Base-by-base conservation (phyloP, 2,329 filamentous ascomycete species). In the Hymenoscyphus linearis region DNA sequence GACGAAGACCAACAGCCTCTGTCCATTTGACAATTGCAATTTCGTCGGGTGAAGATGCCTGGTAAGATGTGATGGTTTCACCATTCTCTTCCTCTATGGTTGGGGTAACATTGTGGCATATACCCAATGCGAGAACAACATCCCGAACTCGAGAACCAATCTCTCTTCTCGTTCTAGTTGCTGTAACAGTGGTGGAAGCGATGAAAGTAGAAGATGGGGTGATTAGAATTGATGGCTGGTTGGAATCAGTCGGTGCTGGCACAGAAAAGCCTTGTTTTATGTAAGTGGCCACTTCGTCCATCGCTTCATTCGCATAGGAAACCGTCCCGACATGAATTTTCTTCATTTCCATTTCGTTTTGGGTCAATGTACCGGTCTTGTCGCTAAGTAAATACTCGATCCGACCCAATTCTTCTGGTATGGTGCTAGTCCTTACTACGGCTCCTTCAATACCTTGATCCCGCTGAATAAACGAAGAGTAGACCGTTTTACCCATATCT, bases 291-390 rank as follows among this genome's bases (percentile, higher is more conserved):
- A 99, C 95, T 77, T 99, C 96, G 68, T 98, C 95, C 95, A 99
- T 99, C 10, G 95, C 93, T 72, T 99, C 95, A 68, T 96, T 96
- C 36, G 93, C 95, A 71, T 99, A 99, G 1, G 93, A 98, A 1
- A 98, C 95, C 10, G 95, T 99, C 10, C 96, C 95, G 58, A 99
- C 91, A 71, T 99, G 96, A 5, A 99, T 93, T 76, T 99, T 99
- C 73, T 96, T 96, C 82, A 99, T 88, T 72, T 97, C 93, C 93
- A 97, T 97, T 71, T 96, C 91, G 71, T 99, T 99, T 69, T 98
- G 92, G 0, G 95, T 99, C 62, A 99, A 76, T 1, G 95, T 99
- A n/a, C 95, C 95, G 0, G 95, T 99, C 76, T 99, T 99, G 75
- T 99, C 95, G 65, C 91, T 97, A 34, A 99, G 81, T 2, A 99